Conservation (phyloP, 257 asterid species). For the Solanum bulbocastanum region DNA sequence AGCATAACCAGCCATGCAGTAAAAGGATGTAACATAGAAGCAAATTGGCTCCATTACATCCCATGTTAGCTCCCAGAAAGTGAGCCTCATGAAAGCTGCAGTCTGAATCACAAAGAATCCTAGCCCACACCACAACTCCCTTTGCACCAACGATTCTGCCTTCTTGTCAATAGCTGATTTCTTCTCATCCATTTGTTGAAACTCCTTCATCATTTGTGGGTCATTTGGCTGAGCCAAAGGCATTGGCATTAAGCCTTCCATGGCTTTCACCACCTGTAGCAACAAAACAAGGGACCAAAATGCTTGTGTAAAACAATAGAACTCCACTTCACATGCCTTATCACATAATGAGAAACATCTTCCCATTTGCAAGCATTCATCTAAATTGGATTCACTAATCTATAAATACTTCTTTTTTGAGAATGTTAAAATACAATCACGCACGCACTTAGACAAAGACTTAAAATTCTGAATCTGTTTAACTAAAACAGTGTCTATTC, state of each 20-base stretch:
- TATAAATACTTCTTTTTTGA: no score
- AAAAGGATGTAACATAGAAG: slow-evolving; percentile 62
- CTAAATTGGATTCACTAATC: not conserved
- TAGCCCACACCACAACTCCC: slow-evolving; percentile 74
- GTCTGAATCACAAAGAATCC: slow-evolving; percentile 61
- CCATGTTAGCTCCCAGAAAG: slow-evolving; percentile 95
- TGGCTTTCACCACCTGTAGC: slow-evolving; percentile 83
- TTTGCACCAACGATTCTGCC: slow-evolving; percentile 36
- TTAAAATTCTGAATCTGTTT: not conserved
- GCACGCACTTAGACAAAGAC: not conserved
- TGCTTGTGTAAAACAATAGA: slow-evolving; percentile 36
- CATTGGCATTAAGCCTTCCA: slow-evolving; percentile 50
- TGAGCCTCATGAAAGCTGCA: slow-evolving; percentile 77
- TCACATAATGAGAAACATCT: not conserved
- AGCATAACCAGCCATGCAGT: slow-evolving; percentile 74
- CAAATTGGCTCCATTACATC: slow-evolving; percentile 97
- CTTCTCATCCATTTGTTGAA: slow-evolving; percentile 50
- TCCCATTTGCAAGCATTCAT: not conserved
- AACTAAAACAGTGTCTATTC: not conserved
- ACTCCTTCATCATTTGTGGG: slow-evolving; percentile 40
- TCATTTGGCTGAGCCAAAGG: slow-evolving; percentile 25
- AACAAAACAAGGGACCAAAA: slow-evolving; percentile 36
- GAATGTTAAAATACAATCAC: not conserved
- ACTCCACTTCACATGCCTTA: slow-evolving; percentile 20
- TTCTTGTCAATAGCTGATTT: slow-evolving; percentile 48